Conservation (phyloP, 2,329 filamentous ascomycete genomes). For the Paramyrothecium sp. region DNA sequence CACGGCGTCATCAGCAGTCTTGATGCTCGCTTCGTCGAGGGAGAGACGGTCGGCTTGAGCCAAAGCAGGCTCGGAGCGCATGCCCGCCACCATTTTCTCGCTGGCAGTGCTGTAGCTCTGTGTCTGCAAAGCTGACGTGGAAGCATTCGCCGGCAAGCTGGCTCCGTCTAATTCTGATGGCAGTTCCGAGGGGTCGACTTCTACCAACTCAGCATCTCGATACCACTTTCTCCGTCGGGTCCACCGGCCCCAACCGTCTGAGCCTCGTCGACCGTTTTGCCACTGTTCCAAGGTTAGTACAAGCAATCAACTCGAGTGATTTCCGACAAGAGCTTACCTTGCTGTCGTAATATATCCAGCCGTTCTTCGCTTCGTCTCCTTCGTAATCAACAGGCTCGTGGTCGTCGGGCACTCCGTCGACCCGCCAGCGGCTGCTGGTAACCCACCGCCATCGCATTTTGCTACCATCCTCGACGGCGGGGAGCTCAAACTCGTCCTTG, state of each 20-base stretch:
- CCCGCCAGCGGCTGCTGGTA: conserved; percentile 78
- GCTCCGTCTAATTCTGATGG: conserved; percentile 36
- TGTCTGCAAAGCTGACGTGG: conserved; percentile 18
- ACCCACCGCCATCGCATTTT: conserved; percentile 73
- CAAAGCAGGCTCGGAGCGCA: conserved; percentile 17
- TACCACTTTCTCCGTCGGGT: conserved; percentile 94
- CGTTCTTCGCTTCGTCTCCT: conserved; percentile 62
- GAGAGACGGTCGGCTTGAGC: conserved; percentile 19
- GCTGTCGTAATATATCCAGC: conserved; percentile 98
- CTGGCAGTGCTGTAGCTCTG: conserved; percentile 32
- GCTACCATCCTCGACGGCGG: conserved; percentile 59
- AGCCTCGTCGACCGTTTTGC: conserved; percentile 80
- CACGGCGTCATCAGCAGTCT: conserved; percentile 37
- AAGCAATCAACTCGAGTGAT: too few relatives aligned
- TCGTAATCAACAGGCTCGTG: conserved; percentile 46
- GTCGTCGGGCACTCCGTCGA: conserved; percentile 69
- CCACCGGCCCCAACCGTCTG: conserved; percentile 92
- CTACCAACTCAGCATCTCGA: conserved; percentile 91
- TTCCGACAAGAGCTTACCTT: conserved; percentile 58
- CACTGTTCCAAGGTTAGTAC: conserved; percentile 54
- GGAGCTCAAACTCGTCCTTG: conserved; percentile 67
- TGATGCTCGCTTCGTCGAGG: conserved; percentile 23
- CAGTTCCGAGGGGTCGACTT: conserved; percentile 46
- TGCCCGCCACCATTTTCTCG: conserved; percentile 34
- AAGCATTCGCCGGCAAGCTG: conserved; percentile 23